phyloP scores from a whole-genome alignment of 257 asterid genomes.

The Nyctanthes arbortristis region DNA sequence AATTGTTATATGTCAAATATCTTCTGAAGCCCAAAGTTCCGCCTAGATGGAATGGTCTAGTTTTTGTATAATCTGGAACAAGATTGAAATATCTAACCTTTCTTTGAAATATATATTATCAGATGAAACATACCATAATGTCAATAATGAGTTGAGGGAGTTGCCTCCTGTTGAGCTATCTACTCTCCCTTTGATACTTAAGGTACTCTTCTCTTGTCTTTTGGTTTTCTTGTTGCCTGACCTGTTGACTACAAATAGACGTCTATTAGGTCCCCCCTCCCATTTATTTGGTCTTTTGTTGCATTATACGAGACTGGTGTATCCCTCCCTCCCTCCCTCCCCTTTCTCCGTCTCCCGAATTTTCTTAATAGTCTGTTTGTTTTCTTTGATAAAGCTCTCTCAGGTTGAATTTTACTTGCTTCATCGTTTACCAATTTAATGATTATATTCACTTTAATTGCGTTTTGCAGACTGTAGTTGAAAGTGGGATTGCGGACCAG shows the following conservation, averaged over 20 bases:
- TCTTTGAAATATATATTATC: conserved; percentile 27
- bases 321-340: neutral
- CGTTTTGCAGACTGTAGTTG: conserved; percentile 67
- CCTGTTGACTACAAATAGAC: neutral
- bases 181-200: conserved; percentile 78
- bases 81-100: conserved; percentile 23
- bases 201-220: conserved; percentile 54
- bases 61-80: conserved; percentile 4
- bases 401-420: neutral
- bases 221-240: neutral
- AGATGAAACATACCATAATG: conserved; percentile 75
- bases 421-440: neutral
- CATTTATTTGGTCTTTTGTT: conserved; percentile 10
- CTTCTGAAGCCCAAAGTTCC: neutral
- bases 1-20: neutral
- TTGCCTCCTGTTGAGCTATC: conserved; percentile 93
- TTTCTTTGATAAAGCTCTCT: neutral
- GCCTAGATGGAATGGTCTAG: neutral
- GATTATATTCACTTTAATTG: conserved; percentile 16
- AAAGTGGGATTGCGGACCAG: conserved; percentile 84
- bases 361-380: neutral
- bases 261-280: neutral
- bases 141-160: conserved; percentile 81
- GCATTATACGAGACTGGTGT: conserved; percentile 10
- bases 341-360: neutral